Evolutionary conservation across 139 green algal genomes (phyloP), one percentile per base, ranked within the genome.

Genomic region (Haematococcus lacustris): DNA sequence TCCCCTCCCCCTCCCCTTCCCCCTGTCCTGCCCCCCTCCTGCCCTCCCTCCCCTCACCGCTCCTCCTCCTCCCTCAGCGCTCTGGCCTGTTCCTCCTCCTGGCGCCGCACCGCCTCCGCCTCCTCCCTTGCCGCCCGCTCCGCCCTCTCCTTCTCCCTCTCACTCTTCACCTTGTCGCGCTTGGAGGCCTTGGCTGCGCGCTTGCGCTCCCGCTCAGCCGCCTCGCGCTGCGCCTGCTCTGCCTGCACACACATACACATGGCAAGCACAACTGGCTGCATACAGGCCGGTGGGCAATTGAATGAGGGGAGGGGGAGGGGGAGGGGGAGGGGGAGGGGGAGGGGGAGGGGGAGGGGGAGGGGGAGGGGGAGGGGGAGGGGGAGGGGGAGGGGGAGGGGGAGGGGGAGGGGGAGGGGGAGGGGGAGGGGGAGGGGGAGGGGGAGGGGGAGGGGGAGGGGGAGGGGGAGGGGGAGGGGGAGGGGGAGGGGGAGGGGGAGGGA

Each of bases 111-210:
- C n/a, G 38, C n/a, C 47, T 72, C 77, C 35, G 76, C 65, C 28
- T 51, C 72, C 66, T 83, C 80, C 38, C 72, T 78, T 7, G 74
- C 85, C 13, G 61, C 53, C 64, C 63, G 59, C 75, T 89, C 83
- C 21, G 81, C 82, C 38, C 70, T 66, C 26, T 67, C 35, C 2
- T 70, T 61, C 73, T 91, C 89, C 78, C 90, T 92, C 57, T 90
- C 87, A 21, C 37, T 74, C 73, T 82, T 82, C 21, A 39, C 76
- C 76, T 86, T 85, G 30, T 88, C 82, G 71, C 82, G 85, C 71
- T 88, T 90, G 76, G 84, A 83, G 23, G 73, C 71, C 76, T 86
- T 83, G 40, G 70, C 51, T 28, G 76, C 60, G 68, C 80, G 82
- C 67, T 79, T 80, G 59, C 71, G 68, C 71, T 89, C 78, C 28